Percentiles rank a stretch among this genome's conserved stretches.
Conservation (phyloP, 176 grass and related monocot species). For the Eremochloa ophiuroides region DNA sequence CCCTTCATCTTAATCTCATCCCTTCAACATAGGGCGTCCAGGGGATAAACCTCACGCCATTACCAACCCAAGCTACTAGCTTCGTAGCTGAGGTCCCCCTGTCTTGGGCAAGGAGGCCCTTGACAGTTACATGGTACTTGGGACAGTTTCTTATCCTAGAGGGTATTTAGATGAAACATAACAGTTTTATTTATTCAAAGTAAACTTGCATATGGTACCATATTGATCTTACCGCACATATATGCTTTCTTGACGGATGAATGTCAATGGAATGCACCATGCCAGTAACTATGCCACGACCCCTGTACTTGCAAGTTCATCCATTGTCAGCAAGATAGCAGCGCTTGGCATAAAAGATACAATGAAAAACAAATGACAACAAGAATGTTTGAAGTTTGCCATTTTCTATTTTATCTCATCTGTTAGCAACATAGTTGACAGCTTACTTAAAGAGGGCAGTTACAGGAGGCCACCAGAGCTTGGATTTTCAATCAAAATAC, state of each 20-base stretch:
- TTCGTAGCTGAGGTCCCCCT: too few species aligned
- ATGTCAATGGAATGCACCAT: slow-evolving; percentile 93
- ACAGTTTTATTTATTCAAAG: not conserved
- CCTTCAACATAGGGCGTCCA: too few species aligned
- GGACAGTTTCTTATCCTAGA: not conserved
- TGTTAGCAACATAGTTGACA: not conserved
- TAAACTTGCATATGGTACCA: not conserved
- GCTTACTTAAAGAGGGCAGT: not conserved
- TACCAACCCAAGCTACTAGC: too few species aligned
- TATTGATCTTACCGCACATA: slow-evolving; percentile 60
- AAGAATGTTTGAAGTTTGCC: not conserved
- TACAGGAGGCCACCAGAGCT: not conserved
- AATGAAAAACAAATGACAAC: not conserved
- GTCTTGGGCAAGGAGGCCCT: too few species aligned
- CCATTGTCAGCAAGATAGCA: slow-evolving; percentile 2
- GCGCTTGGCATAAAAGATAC: not conserved
- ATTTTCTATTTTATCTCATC: not conserved
- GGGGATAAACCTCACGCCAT: too few species aligned
- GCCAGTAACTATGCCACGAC: slow-evolving; percentile 38
- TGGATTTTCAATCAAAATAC: not conserved
- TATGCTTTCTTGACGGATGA: slow-evolving; percentile 92
- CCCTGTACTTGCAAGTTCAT: slow-evolving; percentile 42
- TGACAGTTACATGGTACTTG: not conserved
- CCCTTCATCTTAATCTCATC: too few species aligned
- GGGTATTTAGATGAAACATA: not conserved